phyloP scores from a whole-genome alignment of 257 asterid genomes.

The Solanum etuberosum region DNA sequence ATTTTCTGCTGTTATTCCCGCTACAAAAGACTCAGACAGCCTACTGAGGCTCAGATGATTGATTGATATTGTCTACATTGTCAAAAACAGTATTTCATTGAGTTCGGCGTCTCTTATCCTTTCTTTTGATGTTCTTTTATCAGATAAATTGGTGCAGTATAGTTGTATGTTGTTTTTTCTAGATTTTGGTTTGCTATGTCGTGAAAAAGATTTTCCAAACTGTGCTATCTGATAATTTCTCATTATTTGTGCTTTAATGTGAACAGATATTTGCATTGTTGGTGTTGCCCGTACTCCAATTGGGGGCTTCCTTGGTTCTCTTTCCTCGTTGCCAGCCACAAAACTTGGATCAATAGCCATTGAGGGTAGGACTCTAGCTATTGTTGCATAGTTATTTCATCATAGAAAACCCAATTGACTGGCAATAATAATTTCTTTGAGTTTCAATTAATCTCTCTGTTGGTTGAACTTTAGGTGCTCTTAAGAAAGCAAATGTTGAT shows the following conservation, averaged over 20 bases:
- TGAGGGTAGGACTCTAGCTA: constrained; percentile 43
- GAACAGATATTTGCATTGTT: constrained; percentile 87
- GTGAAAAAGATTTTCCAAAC: not conserved
- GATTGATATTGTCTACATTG: not conserved
- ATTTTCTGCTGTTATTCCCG: not conserved
- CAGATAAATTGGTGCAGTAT: not conserved
- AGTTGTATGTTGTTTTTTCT: not conserved
- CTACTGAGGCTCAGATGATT: not conserved
- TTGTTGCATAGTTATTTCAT: not conserved
- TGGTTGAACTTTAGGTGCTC: constrained; percentile 52
- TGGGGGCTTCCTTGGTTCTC: constrained; percentile 92
- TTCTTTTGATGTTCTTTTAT: not conserved
- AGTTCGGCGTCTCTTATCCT: not conserved
- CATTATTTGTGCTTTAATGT: not conserved
- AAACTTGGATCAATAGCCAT: constrained; percentile 94
- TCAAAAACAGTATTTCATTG: not conserved
- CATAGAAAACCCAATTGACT: not conserved
- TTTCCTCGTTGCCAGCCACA: constrained; percentile 84
- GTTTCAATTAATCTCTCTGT: not conserved
- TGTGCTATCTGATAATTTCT: not conserved
- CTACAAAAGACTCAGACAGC: not conserved
- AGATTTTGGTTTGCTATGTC: not conserved
- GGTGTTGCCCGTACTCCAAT: constrained; percentile 96
- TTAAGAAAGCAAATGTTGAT: constrained; percentile 79
- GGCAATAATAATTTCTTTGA: not conserved